Conservation (phyloP, 176 grass and related monocot genomes). For the Eremochloa ophiuroides region DNA sequence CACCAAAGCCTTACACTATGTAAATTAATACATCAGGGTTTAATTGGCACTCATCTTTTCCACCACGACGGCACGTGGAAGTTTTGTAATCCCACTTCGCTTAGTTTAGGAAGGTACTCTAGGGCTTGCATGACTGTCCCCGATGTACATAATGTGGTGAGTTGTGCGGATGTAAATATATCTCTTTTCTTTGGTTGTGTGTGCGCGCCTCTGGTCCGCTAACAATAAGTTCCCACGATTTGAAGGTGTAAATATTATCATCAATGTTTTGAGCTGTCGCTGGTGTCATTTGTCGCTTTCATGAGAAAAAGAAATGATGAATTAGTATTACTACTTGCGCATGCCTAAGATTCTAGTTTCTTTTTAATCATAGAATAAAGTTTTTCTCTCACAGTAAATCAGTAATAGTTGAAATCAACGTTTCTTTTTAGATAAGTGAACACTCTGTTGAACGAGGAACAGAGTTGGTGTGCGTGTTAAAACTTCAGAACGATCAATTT, state of each 20-base stretch:
- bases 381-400: too few relatives aligned
- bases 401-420: too few relatives aligned
- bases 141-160: constrained; percentile 31
- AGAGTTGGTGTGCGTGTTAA: too few relatives aligned
- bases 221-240: neutral
- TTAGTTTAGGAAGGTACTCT: constrained; percentile 8
- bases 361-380: too few relatives aligned
- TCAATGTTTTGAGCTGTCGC: neutral
- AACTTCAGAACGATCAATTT: too few relatives aligned
- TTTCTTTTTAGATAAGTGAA: too few relatives aligned
- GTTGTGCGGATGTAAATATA: constrained; percentile 26
- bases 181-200: neutral
- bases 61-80: constrained; percentile 4
- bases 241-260: constrained; percentile 26
- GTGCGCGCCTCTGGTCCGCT: neutral
- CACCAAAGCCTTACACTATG: constrained; percentile 20
- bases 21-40: constrained; percentile 27
- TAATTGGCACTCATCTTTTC: constrained; percentile 9
- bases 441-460: too few relatives aligned
- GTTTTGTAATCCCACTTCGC: constrained; percentile 23
- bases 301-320: neutral
- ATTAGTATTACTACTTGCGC: neutral
- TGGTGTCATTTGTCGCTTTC: neutral
- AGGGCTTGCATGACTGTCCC: neutral
- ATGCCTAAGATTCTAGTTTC: neutral